These are phyloP conservation scores for Cercospora brassicicola DNA, from an alignment of 2,329 filamentous ascomycete species.

Conservation along the genomic window DNA sequence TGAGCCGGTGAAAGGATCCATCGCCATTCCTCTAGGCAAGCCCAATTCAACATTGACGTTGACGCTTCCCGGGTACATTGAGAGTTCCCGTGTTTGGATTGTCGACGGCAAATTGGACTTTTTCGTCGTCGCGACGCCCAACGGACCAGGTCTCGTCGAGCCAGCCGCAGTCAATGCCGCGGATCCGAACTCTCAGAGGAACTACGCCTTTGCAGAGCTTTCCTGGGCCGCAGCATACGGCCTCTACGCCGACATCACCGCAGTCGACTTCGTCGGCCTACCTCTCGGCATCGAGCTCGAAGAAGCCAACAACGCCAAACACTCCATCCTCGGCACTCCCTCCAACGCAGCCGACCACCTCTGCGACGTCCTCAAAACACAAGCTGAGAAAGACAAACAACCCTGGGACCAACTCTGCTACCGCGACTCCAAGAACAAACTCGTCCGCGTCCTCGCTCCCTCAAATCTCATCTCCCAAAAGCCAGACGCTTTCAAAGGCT, in stretches of 20 bases:
- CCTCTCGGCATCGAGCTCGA: slow-evolving; percentile 55
- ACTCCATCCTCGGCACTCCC: slow-evolving; percentile 60
- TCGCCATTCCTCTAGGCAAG: slow-evolving; percentile 45
- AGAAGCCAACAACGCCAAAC: slow-evolving; percentile 46
- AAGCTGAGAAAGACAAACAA: slow-evolving; percentile 55
- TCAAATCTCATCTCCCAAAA: slow-evolving; percentile 48
- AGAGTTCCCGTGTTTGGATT: slow-evolving; percentile 50
- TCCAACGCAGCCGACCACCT: slow-evolving; percentile 57
- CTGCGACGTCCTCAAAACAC: slow-evolving; percentile 54
- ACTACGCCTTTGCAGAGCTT: slow-evolving; percentile 49
- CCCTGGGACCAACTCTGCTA: slow-evolving; percentile 63
- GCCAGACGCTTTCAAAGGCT: slow-evolving; percentile 49
- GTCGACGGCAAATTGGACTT: slow-evolving; percentile 47
- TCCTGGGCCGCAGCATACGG: slow-evolving; percentile 47
- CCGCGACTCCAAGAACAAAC: slow-evolving; percentile 38
- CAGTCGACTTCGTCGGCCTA: slow-evolving; percentile 43
- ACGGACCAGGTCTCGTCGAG: slow-evolving; percentile 48
- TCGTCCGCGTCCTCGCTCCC: slow-evolving; percentile 46
- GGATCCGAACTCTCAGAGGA: slow-evolving; percentile 46
- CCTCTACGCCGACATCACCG: slow-evolving; percentile 47
- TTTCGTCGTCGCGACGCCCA: slow-evolving; percentile 42
- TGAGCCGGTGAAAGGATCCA: slow-evolving; percentile 39
- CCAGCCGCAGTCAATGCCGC: slow-evolving; percentile 46
- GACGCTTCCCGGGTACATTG: slow-evolving; percentile 45
- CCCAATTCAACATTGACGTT: slow-evolving; percentile 43